A percentile compares a stretch with the other conserved stretches of the same genome.
These are phyloP conservation scores for Millerozyma miso DNA, from an alignment of 805 yeast species.

Conservation along the genomic window DNA sequence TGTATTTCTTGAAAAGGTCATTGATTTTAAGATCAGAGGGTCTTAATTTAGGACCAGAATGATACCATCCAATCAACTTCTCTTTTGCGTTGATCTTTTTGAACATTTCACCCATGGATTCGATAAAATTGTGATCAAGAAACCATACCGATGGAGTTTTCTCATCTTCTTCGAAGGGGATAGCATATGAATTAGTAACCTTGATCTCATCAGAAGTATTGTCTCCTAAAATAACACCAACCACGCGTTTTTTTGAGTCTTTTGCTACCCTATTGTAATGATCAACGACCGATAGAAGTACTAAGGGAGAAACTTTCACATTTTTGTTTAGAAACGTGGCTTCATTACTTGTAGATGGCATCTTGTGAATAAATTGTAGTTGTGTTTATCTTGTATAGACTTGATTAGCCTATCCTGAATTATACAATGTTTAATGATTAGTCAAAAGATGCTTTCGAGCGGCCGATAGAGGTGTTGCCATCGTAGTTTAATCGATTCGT, in stretches of 20 bases:
- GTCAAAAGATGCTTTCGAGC: background rate
- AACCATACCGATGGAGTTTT: constrained; percentile 92
- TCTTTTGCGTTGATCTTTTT: constrained; percentile 97
- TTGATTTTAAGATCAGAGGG: constrained; percentile 88
- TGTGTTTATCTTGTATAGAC: background rate
- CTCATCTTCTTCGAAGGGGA: constrained; percentile 97
- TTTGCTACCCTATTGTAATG: constrained; percentile 87
- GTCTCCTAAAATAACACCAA: constrained; percentile 93
- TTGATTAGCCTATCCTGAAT: background rate
- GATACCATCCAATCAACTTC: constrained; percentile 97
- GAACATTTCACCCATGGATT: constrained; percentile 96
- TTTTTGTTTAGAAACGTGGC: constrained; percentile 43
- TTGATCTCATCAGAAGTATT: constrained; percentile 52
- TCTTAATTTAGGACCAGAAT: constrained; percentile 90
- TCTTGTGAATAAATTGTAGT: constrained; percentile 3
- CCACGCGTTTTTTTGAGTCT: constrained; percentile 69
- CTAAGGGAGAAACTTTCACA: constrained; percentile 94
- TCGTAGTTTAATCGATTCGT: background rate
- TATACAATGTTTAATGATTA: background rate
- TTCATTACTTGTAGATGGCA: constrained; percentile 31
- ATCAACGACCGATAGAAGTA: constrained; percentile 88
- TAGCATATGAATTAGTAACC: constrained; percentile 91
- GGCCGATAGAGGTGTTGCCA: background rate
- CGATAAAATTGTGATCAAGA: constrained; percentile 92
- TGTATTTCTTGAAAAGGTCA: constrained; percentile 78